Base-by-base conservation (phyloP, 83 land plant species). In the Picea abies region DNA sequence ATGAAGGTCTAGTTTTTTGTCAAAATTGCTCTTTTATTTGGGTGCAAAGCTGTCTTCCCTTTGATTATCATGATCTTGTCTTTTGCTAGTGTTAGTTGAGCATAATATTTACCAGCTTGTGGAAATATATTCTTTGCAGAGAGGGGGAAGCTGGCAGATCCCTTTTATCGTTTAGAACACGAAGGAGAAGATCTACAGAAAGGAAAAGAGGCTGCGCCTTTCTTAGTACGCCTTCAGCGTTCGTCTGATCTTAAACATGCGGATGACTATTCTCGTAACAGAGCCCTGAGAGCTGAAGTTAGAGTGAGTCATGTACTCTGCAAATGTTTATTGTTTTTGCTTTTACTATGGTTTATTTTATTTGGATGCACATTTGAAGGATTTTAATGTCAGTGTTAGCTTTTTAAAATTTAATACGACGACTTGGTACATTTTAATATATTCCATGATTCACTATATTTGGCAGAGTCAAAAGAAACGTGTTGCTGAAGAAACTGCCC, bases 141-240 rank as follows among this genome's bases (percentile, higher is more conserved):
- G 66, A 90, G 89, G 83, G 97, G 93, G 23, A 98, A 98, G 84
- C 90, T 98, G 52, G 84, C 85, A 56, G 99, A 98, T 83, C 99
- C 99, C 4, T 94, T 98, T 83, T 92, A 91, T 76, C 91, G 92
- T 15, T 90, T 98, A 82, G 99, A 98, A 84, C 99, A 98, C 58
- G 88, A 90, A 73, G 99, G 90, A 69, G 93, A 85, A 82, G 99
- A 98, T 87, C 49, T 92, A 78, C 85, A 86, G 82, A 98, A 96
- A 87, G 98, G 92, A 79, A 96, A 98, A 84, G 92, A 96, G 82
- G 93, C 94, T 12, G 98, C 92, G 69, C 96, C 96, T 41, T 79
- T 89, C 4, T 79, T 98, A 11, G 95, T 94, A 22, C 90, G 96
- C 65, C 89, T 98, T 35, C 97, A 96, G 80, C 87, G 90, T 39